Conservation (phyloP, 441 rosid genomes). For the Pelargonium fulgidum region DNA sequence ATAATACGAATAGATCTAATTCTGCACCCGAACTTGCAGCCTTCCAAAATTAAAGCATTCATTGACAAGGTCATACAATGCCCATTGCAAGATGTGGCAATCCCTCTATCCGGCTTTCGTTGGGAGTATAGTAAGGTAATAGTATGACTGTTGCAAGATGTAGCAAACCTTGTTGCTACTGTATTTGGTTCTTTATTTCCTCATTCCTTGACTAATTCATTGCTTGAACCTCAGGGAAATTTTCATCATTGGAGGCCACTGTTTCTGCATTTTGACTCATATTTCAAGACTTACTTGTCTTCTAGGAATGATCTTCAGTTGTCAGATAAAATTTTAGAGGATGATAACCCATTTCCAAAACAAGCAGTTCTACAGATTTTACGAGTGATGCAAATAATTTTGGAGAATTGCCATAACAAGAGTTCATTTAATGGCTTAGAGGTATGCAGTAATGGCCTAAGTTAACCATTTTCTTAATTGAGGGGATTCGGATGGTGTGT, state of each 20-base stretch:
- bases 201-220: constrained; percentile 25
- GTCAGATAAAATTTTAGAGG: constrained; percentile 63
- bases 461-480: background rate
- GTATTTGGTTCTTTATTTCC: constrained; percentile 9
- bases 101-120: constrained; percentile 92
- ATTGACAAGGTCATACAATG: constrained; percentile 94
- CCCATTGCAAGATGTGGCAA: constrained; percentile 91
- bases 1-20: background rate
- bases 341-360: constrained; percentile 74
- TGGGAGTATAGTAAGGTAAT: constrained; percentile 94
- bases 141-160: background rate
- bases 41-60: constrained; percentile 77
- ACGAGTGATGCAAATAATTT: constrained; percentile 80
- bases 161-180: constrained; percentile 3
- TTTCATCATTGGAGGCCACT: constrained; percentile 98
- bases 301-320: constrained; percentile 76
- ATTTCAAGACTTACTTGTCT: constrained; percentile 76
- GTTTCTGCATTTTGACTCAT: constrained; percentile 87
- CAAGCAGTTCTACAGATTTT: constrained; percentile 76
- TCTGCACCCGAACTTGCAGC: constrained; percentile 40
- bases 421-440: constrained; percentile 90
- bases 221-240: constrained; percentile 64
- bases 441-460: constrained; percentile 45
- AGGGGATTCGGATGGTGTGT: background rate
- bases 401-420: constrained; percentile 91